Conservation (phyloP, 1,284 basidiomycete species). For the Cryptococcus maquisensis region DNA sequence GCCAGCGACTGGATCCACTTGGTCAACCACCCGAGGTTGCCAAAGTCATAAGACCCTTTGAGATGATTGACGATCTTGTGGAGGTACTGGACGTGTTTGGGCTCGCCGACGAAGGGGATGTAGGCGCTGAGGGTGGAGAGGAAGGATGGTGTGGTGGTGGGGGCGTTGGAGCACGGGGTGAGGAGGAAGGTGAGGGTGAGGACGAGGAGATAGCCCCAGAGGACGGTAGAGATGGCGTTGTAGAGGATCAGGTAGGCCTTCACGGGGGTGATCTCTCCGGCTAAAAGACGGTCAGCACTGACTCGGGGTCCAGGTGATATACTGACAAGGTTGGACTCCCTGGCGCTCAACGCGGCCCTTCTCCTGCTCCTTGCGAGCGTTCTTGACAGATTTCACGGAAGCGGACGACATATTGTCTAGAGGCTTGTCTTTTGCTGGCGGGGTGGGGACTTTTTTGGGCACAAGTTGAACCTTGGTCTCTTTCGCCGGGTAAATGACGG, state of each 20-base stretch:
- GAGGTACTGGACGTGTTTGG: slow-evolving; percentile 17
- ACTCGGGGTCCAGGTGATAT: background rate
- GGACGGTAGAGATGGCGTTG: slow-evolving; percentile 67
- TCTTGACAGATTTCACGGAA: background rate
- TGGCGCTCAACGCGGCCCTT: slow-evolving; percentile 18
- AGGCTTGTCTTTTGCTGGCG: too few relatives aligned
- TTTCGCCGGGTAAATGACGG: background rate
- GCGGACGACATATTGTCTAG: background rate
- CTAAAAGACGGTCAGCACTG: background rate
- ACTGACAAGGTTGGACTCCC: background rate
- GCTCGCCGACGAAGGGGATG: slow-evolving; percentile 3
- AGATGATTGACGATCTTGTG: slow-evolving; percentile 56
- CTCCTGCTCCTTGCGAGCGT: slow-evolving; percentile 12
- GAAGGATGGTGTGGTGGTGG: slow-evolving; percentile 4
- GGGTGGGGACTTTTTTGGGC: background rate
- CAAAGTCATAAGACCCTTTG: slow-evolving; percentile 48
- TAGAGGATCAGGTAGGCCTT: slow-evolving; percentile 67
- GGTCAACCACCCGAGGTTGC: slow-evolving; percentile 59
- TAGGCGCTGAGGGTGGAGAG: slow-evolving; percentile 29
- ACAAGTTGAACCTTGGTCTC: background rate
- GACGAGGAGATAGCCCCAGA: slow-evolving; percentile 69
- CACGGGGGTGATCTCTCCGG: slow-evolving; percentile 25
- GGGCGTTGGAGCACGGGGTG: slow-evolving; percentile 16
- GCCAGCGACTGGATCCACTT: slow-evolving; percentile 77
- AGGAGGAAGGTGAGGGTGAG: slow-evolving; percentile 43